phyloP scores from a whole-genome alignment of 805 yeast genomes.

The Vanderwaltozyma polyspora region DNA sequence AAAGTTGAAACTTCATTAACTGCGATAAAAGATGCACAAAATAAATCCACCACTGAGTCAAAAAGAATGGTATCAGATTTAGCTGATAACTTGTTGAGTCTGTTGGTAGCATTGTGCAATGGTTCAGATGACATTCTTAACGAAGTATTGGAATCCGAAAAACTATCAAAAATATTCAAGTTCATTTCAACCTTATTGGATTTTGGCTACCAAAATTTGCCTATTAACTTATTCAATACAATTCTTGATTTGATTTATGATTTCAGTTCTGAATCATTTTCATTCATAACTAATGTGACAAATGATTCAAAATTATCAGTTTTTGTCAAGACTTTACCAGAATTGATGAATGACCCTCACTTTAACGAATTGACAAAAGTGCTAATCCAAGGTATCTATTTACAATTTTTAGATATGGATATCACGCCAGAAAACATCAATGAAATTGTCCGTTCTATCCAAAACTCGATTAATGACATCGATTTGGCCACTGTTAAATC shows the following conservation, averaged over 20 bases:
- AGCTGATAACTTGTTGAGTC: conserved; percentile 61
- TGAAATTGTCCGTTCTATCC: conserved; percentile 16
- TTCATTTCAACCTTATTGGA: conserved; percentile 21
- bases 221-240: conserved; percentile 38
- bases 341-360: conserved; percentile 1
- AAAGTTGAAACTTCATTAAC: conserved; percentile 42
- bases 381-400: conserved; percentile 29
- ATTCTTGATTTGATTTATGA: conserved; percentile 49
- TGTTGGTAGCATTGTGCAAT: conserved; percentile 54
- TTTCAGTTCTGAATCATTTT: conserved; percentile 47
- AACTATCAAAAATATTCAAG: conserved; percentile 17
- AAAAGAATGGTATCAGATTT: conserved; percentile 47
- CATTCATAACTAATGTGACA: conserved; percentile 32
- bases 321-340: conserved; percentile 13
- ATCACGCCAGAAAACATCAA: conserved; percentile 13
- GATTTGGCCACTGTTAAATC: conserved; percentile 26
- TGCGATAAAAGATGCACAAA: conserved; percentile 24
- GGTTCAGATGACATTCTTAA: conserved; percentile 52
- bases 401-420: conserved; percentile 28
- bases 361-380: conserved; percentile 27
- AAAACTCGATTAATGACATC: conserved; percentile 22
- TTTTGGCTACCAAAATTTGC: conserved; percentile 23
- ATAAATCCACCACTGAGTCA: conserved; percentile 25
- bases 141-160: conserved; percentile 23
- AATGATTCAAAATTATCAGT: conserved; percentile 7